Evolutionary conservation across 495 filamentous ascomycete species (phyloP).

Genomic region (Aspergillus ostianus): DNA sequence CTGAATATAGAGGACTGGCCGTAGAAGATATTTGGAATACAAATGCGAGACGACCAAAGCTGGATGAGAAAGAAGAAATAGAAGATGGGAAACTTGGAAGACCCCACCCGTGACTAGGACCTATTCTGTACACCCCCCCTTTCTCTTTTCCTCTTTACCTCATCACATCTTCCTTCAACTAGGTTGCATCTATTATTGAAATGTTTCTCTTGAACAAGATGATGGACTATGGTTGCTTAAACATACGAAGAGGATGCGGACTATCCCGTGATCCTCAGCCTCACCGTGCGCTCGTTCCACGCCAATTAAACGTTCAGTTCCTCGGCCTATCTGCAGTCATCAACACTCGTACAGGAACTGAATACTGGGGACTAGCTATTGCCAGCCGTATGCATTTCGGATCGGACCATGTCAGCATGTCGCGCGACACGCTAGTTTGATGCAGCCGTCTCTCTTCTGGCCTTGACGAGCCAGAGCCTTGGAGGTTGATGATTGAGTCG

Average conservation of each 20-base stretch:
- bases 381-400: neutral
- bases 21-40: too few relatives aligned
- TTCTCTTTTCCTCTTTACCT: too few relatives aligned
- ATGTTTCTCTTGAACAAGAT: too few relatives aligned
- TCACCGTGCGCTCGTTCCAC: neutral
- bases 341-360: neutral
- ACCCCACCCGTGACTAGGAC: too few relatives aligned
- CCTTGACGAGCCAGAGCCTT: neutral
- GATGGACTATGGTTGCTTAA: neutral
- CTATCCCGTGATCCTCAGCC: too few relatives aligned
- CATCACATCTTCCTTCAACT: too few relatives aligned
- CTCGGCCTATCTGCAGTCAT: neutral
- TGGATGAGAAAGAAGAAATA: too few relatives aligned
- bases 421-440: neutral
- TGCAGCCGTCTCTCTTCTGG: neutral
- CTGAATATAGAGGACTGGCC: too few relatives aligned
- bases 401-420: neutral
- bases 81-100: too few relatives aligned
- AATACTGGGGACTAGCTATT: neutral
- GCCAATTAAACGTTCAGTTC: neutral
- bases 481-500: neutral
- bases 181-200: too few relatives aligned
- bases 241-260: neutral
- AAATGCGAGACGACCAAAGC: too few relatives aligned
- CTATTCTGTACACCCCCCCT: too few relatives aligned